Evolutionary conservation across 306 rosid species (phyloP), one percentile per base, ranked within the genome.

Genomic region (Delonix regia): DNA sequence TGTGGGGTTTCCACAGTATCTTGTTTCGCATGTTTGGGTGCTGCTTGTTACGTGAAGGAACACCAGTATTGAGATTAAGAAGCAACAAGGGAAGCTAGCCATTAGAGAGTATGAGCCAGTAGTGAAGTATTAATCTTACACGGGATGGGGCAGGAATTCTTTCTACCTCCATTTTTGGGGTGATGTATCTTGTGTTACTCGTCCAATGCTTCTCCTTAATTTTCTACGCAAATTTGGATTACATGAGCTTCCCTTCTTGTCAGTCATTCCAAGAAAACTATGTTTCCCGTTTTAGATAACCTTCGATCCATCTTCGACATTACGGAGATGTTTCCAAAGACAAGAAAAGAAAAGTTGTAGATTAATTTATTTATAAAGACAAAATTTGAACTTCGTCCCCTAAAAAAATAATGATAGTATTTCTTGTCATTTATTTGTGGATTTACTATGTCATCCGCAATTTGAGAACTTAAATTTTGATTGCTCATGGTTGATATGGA

Each of bases 21-120:
- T 21, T 2, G 22, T 38, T 3, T 33, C 12, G 55, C 91, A 88
- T 22, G 15, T 0, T 74, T 61, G 56, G 15, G 55, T 77, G 38
- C 71, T 69, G 52, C 74, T 27, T 62, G 41, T 21, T 44, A 62
- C 51, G 28, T 15, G 81, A 68, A 77, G 65, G 45, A 55, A 5
- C 28, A 70, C 1, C 2, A 80, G 4, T 56, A 60, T 15, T 76
- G 61, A 44, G 34, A 83, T 3, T 16, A 80, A 24, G 65, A 74
- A 73, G 8, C 38, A 47, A 75, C 55, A 25, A 76, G 34, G 56
- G 21, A 28, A 56, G 68, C 21, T 45, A 49, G 69, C 7, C 87
- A 84, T 80, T 80, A 4, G 53, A 4, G 55, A 52, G 47, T 22
- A 66, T 61, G n/a, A 34, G 22, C 8, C 6, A 8, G 8, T 55